phyloP scores from a whole-genome alignment of 805 yeast species.

The Priceomyces melissophilus region DNA sequence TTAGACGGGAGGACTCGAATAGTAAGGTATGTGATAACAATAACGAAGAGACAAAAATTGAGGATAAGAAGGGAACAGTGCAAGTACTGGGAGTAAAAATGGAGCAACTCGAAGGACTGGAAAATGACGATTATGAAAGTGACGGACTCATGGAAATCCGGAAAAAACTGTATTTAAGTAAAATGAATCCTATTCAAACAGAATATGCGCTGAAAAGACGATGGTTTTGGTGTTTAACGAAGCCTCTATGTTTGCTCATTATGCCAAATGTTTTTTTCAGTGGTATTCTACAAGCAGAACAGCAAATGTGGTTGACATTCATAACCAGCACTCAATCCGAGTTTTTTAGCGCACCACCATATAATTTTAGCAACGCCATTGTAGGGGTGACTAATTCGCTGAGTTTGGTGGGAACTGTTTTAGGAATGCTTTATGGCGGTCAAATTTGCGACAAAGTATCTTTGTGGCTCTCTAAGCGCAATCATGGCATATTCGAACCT shows the following conservation, averaged over 20 bases:
- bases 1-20: slow-evolving; percentile 9
- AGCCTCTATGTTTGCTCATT: slow-evolving; percentile 33
- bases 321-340: slow-evolving; percentile 42
- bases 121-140: no score
- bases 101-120: no score
- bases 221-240: slow-evolving; percentile 31
- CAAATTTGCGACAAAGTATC: slow-evolving; percentile 38
- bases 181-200: slow-evolving; percentile 29
- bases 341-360: slow-evolving; percentile 34
- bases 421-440: slow-evolving; percentile 48
- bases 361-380: slow-evolving; percentile 32
- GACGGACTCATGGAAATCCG: no score
- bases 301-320: slow-evolving; percentile 48
- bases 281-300: slow-evolving; percentile 46
- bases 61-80: no score
- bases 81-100: no score
- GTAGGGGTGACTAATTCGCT: slow-evolving; percentile 44
- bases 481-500: slow-evolving; percentile 41
- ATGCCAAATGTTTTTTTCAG: slow-evolving; percentile 47
- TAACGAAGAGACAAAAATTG: neutral
- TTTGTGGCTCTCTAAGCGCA: slow-evolving; percentile 22
- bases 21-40: neutral
- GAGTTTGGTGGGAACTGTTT: slow-evolving; percentile 37
- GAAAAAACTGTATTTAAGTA: slow-evolving; percentile 28
- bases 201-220: slow-evolving; percentile 39